Conservation (phyloP, 2,329 filamentous ascomycete genomes). For the Chaetomium sp. region DNA sequence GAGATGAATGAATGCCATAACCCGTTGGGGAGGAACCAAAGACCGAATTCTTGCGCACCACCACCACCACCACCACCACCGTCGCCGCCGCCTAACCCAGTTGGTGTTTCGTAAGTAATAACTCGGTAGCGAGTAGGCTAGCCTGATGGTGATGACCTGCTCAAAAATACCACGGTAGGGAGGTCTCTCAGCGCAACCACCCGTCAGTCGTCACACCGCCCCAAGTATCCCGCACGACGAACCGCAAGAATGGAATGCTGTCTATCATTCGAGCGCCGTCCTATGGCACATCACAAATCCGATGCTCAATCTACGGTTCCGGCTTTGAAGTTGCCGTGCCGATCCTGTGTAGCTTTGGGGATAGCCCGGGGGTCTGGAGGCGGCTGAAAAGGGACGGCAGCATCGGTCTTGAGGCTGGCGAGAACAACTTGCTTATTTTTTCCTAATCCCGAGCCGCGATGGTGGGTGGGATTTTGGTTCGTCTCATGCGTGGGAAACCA, state of each 20-base stretch:
- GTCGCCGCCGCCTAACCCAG: neutral
- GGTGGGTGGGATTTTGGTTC: neutral
- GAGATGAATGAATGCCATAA: neutral
- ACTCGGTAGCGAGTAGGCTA: neutral
- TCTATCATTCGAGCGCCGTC: neutral
- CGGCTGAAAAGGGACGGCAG: neutral
- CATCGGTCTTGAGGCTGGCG: neutral
- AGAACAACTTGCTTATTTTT: neutral
- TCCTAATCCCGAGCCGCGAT: neutral
- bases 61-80: neutral
- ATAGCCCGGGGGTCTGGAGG: neutral
- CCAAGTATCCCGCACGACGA: neutral
- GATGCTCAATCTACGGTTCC: neutral
- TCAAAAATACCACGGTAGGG: neutral
- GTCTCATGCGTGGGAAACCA: neutral
- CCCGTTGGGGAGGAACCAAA: neutral
- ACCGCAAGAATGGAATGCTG: neutral
- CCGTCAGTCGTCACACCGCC: conserved; percentile 9
- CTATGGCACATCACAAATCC: neutral
- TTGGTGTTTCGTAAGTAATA: neutral
- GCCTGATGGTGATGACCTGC: neutral
- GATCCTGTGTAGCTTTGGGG: neutral
- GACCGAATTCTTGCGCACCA: conserved; percentile 7
- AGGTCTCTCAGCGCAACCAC: neutral
- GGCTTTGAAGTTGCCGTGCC: neutral